Evolutionary conservation across 1,139 yeast species (phyloP), one percentile per base, ranked within the genome.

Genomic region (Debaryomyces coudertii): DNA sequence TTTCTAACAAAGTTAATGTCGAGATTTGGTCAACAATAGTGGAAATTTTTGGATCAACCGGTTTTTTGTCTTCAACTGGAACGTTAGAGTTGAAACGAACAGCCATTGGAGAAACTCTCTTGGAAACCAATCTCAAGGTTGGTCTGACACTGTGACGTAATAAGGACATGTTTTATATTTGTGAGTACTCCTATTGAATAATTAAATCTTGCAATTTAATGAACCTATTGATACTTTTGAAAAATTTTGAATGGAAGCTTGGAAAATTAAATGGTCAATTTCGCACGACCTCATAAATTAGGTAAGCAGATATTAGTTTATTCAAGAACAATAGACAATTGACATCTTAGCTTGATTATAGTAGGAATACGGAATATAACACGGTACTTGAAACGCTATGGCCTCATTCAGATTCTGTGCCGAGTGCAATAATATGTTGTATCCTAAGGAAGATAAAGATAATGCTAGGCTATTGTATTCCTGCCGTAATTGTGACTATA

Each of bases 381-480:
- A 41, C 18, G 27, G 36, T 25, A 39, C 3, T 33, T 20, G 24
- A 24, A 15, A 33, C 18, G 51, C 5, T 47, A 89, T 87, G 96
- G 89, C 95, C 48, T 88, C 96, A 38, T 90, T 90, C 69, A 80
- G 95, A 64, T 90, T 90, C 72, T 90, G 97, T 66, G 86, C 93
- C 55, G 95, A 89, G 63, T 90, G 95, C 80, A 95, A 95, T 77
- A 95, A 95, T 65, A 92, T 93, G 99, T 80, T 93, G 71, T 95
- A 93, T 66, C 99, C 99, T n/a, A 84, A 89, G 57, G 99, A 95
- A 71, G 99, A 95, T 65, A 88, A 87, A 62, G 83, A 76, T 47
- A 75, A 79, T 48, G 75, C 77, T 56, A 73, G 95, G 55, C 77
- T 93, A 50, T 75, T 93, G 48, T 93, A 89, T 65, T 93, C 96